Evolutionary conservation across 2,329 filamentous ascomycete species (phyloP), one percentile per base, ranked within the genome.

Genomic region (Phaeosphaeria sp.): DNA sequence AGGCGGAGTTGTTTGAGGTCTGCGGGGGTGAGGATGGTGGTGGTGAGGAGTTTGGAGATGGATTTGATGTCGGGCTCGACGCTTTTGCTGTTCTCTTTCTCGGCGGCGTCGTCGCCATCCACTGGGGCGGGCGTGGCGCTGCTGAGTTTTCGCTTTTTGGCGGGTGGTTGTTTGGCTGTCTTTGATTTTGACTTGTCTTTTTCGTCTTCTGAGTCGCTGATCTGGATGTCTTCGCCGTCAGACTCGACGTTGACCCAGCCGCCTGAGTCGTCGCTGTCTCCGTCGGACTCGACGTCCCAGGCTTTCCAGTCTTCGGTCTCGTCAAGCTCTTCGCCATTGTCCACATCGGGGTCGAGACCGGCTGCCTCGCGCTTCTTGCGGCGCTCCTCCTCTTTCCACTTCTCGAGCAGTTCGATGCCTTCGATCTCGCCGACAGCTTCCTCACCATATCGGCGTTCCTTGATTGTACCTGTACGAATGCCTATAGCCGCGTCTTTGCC

Each of bases 1-100:
- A 97, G 94, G 60, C 92, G 88, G 20, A 99, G 89, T 77, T 98
- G 98, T 66, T 91, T 89, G n/a, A 98, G 86, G 78, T 99, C 95
- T 13, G 95, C 95, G 0, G 95, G 95, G 0, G 95, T 99, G 60
- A 99, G 88, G 64, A 99, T 96, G 49, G 91, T 90, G 2, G 92
- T 96, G 0, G 92, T 97, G n/a, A 93, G 93, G 44, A 97, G 87
- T 69, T 88, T 92, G 52, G 73, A 75, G 46, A 77, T 73, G n/a
- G 65, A 64, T 49, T 75, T 73, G 11, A 47, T 42, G n/a, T 80
- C 79, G 4, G 73, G 64, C 5, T 79, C 75, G 25, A 77, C 77
- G n/a, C 74, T 55, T 45, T 65, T 65, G 42, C 58, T 49, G 24
- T 76, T 67, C 44, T 78, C 75, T 42, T 82, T 79, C 46, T 83